Percentiles rank a stretch among this genome's conserved stretches.
Evolutionary conservation across 305 asterid species (phyloP).

Genomic region (Solanum chacoense): DNA sequence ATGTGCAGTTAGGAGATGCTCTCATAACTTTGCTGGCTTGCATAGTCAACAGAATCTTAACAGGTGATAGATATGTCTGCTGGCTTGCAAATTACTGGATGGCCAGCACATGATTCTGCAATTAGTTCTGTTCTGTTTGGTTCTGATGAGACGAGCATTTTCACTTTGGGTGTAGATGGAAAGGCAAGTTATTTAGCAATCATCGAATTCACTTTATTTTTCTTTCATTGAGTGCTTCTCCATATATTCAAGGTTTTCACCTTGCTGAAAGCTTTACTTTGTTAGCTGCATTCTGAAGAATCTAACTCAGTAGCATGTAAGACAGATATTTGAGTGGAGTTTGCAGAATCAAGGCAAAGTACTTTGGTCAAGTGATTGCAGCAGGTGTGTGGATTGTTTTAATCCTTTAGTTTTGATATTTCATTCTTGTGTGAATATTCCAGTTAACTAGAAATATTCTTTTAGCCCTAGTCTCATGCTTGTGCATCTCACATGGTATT

Average conservation of each 20-base stretch:
- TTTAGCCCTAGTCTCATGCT: not conserved
- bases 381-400: slow-evolving; percentile 37
- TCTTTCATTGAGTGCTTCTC: slow-evolving; percentile 1
- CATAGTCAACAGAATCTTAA: slow-evolving; percentile 24
- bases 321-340: slow-evolving; percentile 93
- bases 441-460: not conserved
- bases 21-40: not conserved
- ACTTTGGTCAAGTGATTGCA: slow-evolving; percentile 79
- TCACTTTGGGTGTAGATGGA: slow-evolving; percentile 88
- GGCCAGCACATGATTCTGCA: slow-evolving; percentile 97
- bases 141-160: slow-evolving; percentile 95
- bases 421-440: not conserved
- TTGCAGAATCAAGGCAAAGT: slow-evolving; percentile 93
- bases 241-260: not conserved
- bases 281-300: slow-evolving; percentile 5
- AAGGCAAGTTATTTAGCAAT: slow-evolving; percentile 44
- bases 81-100: slow-evolving; percentile 92
- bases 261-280: not conserved
- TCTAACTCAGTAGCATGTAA: slow-evolving; percentile 19
- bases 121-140: slow-evolving; percentile 89
- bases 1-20: not conserved
- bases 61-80: slow-evolving; percentile 80
- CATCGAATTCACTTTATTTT: slow-evolving; percentile 13
- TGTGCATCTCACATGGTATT: not conserved
- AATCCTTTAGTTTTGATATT: not conserved